These are phyloP conservation scores for Breviolum minutum DNA, from an alignment of 73 alveolate genomes.

Conservation along the genomic window DNA sequence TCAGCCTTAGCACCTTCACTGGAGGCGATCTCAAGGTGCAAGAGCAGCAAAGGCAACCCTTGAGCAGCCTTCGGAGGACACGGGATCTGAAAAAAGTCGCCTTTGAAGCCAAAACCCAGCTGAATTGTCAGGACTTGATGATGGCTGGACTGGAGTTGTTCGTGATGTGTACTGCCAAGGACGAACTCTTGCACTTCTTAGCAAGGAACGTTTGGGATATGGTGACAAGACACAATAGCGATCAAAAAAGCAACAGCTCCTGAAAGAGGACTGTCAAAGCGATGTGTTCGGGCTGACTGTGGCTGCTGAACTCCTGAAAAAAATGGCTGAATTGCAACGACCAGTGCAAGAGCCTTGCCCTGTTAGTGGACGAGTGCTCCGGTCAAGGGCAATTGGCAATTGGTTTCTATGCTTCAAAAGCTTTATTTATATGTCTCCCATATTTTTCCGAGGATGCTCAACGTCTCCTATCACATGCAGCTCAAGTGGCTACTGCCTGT, in stretches of 20 bases:
- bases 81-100: background rate
- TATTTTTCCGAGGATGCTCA: conserved; percentile 25
- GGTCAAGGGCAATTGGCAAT: background rate
- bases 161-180: conserved; percentile 60
- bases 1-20: background rate
- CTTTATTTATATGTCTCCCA: background rate
- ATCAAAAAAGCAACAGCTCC: background rate
- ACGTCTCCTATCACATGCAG: conserved; percentile 6
- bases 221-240: too few relatives aligned
- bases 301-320: conserved; percentile 47
- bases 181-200: background rate
- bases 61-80: conserved; percentile 36
- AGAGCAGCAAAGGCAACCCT: conserved; percentile 50
- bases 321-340: conserved; percentile 11
- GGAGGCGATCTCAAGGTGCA: conserved; percentile 27
- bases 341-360: background rate
- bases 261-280: conserved; percentile 17
- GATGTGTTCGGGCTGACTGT: conserved; percentile 30
- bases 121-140: conserved; percentile 11
- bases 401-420: background rate
- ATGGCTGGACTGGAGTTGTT: conserved; percentile 77
- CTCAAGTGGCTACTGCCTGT: conserved; percentile 1
- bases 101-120: background rate
- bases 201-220: background rate
- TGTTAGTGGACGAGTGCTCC: background rate